Percentiles rank a stretch among this genome's conserved stretches.
phyloP scores from a whole-genome alignment of 164 flowering plant genomes.

The Aristolochia fimbriata region DNA sequence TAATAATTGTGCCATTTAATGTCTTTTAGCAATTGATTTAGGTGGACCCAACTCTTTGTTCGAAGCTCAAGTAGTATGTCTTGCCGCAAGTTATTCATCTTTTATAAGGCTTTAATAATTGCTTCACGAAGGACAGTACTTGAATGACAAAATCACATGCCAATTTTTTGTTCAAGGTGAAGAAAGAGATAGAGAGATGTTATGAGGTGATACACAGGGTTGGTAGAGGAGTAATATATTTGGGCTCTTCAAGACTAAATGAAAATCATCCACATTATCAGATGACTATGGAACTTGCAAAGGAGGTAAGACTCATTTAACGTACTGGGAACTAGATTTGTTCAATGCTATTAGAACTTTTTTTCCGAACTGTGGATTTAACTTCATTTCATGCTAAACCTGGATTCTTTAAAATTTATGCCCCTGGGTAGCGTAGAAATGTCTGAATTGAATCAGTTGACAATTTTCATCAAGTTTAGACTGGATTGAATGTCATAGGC shows the following conservation, averaged over 20 bases:
- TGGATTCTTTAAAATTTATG: too few relatives aligned
- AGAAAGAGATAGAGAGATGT: slow-evolving; percentile 60
- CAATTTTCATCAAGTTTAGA: too few relatives aligned
- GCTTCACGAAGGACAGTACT: not conserved
- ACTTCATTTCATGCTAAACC: too few relatives aligned
- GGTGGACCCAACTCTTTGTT: not conserved
- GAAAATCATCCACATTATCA: slow-evolving; percentile 64
- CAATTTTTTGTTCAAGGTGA: slow-evolving; percentile 40
- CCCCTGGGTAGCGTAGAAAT: too few relatives aligned
- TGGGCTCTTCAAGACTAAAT: slow-evolving; percentile 83
- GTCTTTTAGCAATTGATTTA: not conserved
- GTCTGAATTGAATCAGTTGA: too few relatives aligned
- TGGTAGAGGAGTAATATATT: slow-evolving; percentile 81
- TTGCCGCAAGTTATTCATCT: not conserved
- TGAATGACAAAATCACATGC: not conserved
- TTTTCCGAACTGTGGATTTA: too few relatives aligned
- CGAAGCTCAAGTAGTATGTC: not conserved
- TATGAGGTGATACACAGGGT: slow-evolving; percentile 68
- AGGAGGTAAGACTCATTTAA: slow-evolving; percentile 40
- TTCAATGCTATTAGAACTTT: too few relatives aligned
- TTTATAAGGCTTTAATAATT: not conserved
- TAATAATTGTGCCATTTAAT: not conserved
- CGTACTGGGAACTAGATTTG: too few relatives aligned
- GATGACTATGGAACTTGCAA: slow-evolving; percentile 54
- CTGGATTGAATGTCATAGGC: too few relatives aligned